phyloP scores from a whole-genome alignment of 1,284 basidiomycete genomes.

The Vanrija pseudolonga region DNA sequence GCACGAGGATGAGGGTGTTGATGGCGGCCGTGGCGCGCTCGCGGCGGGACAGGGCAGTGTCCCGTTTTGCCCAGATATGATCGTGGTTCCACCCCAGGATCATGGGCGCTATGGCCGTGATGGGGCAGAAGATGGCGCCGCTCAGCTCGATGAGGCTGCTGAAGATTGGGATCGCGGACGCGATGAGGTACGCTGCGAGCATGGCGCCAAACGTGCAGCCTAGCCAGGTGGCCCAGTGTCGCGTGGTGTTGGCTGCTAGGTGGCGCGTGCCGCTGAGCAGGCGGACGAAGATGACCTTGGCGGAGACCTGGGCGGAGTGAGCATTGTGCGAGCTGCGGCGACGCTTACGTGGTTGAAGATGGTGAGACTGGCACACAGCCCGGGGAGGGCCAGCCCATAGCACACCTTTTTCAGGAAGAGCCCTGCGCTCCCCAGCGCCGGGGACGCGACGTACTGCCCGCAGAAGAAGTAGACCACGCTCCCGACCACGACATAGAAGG shows the following conservation, averaged over 20 bases:
- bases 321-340: too few relatives aligned
- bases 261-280: conserved; percentile 33
- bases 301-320: conserved; percentile 20
- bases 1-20: conserved; percentile 29
- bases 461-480: conserved; percentile 33
- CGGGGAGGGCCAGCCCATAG: conserved; percentile 47
- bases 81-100: conserved; percentile 35
- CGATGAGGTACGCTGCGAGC: conserved; percentile 29
- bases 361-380: conserved; percentile 18
- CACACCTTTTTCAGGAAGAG: conserved; percentile 31
- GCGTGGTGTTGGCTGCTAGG: conserved; percentile 28
- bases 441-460: conserved; percentile 26
- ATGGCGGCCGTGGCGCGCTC: conserved; percentile 10
- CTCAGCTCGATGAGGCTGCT: conserved; percentile 29
- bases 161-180: conserved; percentile 18
- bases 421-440: conserved; percentile 33
- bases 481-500: conserved; percentile 23
- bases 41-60: conserved; percentile 13
- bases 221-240: conserved; percentile 40
- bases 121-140: conserved; percentile 25
- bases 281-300: conserved; percentile 35
- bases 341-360: conserved; percentile 10
- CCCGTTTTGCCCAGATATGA: conserved; percentile 9
- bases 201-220: conserved; percentile 16
- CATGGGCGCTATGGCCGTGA: conserved; percentile 17